Conservation (phyloP, 2,329 filamentous ascomycete genomes). For the Periconia macrospinosa region DNA sequence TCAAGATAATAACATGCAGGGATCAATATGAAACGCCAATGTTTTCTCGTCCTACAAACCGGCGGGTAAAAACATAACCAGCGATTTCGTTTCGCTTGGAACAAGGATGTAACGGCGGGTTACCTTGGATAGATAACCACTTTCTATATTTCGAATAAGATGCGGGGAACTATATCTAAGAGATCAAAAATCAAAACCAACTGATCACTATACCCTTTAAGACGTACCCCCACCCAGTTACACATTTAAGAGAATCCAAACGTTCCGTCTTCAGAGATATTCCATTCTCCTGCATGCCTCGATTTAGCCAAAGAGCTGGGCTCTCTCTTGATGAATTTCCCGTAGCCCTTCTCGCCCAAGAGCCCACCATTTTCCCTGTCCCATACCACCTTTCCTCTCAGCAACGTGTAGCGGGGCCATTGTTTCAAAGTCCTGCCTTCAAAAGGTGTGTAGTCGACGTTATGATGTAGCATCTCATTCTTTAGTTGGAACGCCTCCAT, state of each 20-base stretch:
- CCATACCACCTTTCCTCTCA: slow-evolving; percentile 63
- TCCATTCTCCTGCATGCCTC: slow-evolving; percentile 21
- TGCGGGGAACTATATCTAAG: too few relatives aligned
- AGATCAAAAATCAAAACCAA: too few relatives aligned
- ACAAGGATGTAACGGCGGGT: too few relatives aligned
- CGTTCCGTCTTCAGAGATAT: slow-evolving; percentile 8
- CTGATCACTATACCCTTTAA: background rate
- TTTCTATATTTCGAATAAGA: too few relatives aligned
- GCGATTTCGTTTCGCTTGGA: too few relatives aligned
- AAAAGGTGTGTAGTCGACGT: slow-evolving; percentile 65
- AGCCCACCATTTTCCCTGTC: slow-evolving; percentile 57
- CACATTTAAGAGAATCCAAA: slow-evolving; percentile 6
- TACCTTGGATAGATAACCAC: too few relatives aligned
- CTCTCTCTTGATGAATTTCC: slow-evolving; percentile 53
- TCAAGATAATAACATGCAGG: too few relatives aligned
- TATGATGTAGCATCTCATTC: slow-evolving; percentile 62
- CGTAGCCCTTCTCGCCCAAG: slow-evolving; percentile 52
- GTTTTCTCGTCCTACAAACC: too few relatives aligned
- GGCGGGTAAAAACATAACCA: too few relatives aligned
- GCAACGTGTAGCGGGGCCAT: slow-evolving; percentile 64
- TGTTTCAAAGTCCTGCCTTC: slow-evolving; percentile 60
- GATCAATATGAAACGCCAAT: too few relatives aligned
- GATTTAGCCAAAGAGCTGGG: slow-evolving; percentile 42
- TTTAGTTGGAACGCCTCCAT: slow-evolving; percentile 49
- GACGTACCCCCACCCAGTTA: background rate